Evolutionary conservation across 257 asterid genomes (phyloP).

Genomic region (Lithospermum erythrorhizon): DNA sequence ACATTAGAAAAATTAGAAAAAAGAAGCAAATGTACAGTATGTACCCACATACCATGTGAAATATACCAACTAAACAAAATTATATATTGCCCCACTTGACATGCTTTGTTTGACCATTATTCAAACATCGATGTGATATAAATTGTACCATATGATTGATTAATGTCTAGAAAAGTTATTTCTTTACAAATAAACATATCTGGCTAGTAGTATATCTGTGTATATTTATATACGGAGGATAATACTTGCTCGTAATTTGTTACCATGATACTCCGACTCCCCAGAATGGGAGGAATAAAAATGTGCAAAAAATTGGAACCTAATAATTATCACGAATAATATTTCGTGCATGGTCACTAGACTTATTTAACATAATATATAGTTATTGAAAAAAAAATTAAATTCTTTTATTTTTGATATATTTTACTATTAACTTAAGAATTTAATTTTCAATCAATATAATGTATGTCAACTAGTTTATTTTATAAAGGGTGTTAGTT

Average conservation of each 20-base stretch:
- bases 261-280: not conserved
- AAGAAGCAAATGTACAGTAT: not conserved
- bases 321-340: too few species aligned
- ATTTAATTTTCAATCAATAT: too few species aligned
- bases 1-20: not conserved
- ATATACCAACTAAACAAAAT: not conserved
- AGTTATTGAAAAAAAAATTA: too few species aligned
- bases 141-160: not conserved
- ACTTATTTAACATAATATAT: too few species aligned
- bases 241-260: not conserved
- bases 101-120: not conserved
- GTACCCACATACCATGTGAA: not conserved
- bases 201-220: not conserved
- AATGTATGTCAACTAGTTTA: too few species aligned
- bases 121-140: not conserved
- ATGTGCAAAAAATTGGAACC: too few species aligned
- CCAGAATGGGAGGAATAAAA: not conserved
- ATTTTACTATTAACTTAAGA: too few species aligned
- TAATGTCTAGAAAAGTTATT: not conserved
- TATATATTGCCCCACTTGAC: not conserved
- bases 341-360: too few species aligned
- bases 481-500: too few species aligned
- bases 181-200: not conserved
- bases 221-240: too few species aligned
- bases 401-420: too few species aligned